A percentile compares a stretch with the other conserved stretches of the same genome.
These are phyloP conservation scores for Penicillium ucsense DNA, from an alignment of 495 filamentous ascomycete species.

Conservation along the genomic window DNA sequence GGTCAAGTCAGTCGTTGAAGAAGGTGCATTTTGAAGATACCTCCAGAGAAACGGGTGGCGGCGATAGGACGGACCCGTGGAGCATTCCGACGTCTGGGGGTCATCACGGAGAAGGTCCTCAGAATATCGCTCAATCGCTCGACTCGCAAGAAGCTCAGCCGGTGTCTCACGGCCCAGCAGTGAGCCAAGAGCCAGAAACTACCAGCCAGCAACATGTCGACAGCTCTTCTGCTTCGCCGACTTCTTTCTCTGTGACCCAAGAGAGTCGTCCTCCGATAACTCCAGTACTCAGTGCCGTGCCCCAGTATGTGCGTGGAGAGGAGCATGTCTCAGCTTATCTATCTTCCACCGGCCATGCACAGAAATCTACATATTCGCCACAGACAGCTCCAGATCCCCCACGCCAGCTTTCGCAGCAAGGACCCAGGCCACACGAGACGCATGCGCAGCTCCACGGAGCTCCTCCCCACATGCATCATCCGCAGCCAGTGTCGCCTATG, in stretches of 20 bases:
- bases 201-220: background rate
- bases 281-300: constrained; percentile 29
- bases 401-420: too few species aligned
- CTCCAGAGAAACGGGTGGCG: background rate
- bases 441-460: constrained; percentile 1
- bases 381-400: background rate
- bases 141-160: constrained; percentile 1
- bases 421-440: background rate
- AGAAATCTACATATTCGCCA: constrained; percentile 3
- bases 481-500: constrained; percentile 31
- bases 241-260: background rate
- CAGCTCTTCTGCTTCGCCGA: background rate
- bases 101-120: background rate
- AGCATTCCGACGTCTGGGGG: constrained; percentile 2
- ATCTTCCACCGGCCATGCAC: constrained; percentile 8
- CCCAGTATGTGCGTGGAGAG: constrained; percentile 38
- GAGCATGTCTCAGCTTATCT: constrained; percentile 32
- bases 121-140: constrained; percentile 1
- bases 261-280: background rate
- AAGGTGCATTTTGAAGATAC: background rate
- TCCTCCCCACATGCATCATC: constrained; percentile 13
- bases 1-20: background rate
- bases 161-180: background rate
- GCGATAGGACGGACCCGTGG: background rate
- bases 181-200: background rate